Conservation (phyloP, 495 filamentous ascomycete genomes). For the Bombardia bombarda region DNA sequence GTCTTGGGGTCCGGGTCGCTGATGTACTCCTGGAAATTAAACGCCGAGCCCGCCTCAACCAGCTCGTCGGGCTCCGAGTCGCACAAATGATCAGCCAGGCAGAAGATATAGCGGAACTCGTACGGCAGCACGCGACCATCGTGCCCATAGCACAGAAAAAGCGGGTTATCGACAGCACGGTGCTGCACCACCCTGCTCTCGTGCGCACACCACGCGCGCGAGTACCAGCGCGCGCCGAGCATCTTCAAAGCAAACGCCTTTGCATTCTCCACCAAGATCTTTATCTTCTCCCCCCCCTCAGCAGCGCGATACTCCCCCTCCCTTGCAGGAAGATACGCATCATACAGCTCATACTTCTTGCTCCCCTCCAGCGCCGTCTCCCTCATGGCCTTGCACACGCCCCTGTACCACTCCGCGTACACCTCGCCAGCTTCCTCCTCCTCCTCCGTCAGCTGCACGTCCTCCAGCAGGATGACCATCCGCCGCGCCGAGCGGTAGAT, state of each 20-base stretch:
- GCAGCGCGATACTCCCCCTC: background rate
- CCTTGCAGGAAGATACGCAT: constrained; percentile 4
- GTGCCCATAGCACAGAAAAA: constrained; percentile 15
- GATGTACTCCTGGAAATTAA: background rate
- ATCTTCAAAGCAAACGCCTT: constrained; percentile 12
- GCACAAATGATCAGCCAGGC: constrained; percentile 2
- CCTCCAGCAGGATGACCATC: constrained; percentile 15
- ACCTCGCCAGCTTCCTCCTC: constrained; percentile 12
- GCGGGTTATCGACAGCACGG: constrained; percentile 10
- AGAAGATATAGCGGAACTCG: constrained; percentile 18
- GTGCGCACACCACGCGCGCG: constrained; percentile 21
- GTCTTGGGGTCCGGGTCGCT: constrained; percentile 6
- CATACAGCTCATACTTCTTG: constrained; percentile 5
- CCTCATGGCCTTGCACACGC: constrained; percentile 1
- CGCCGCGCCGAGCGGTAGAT: constrained; percentile 18
- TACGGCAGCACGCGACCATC: constrained; percentile 9
- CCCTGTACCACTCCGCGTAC: constrained; percentile 9
- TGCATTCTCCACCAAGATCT: no score
- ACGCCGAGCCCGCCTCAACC: background rate
- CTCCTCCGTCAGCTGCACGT: constrained; percentile 10
- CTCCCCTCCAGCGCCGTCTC: constrained; percentile 3
- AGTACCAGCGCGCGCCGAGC: constrained; percentile 13
- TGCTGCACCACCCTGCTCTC: constrained; percentile 14
- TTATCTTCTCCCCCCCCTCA: no score
- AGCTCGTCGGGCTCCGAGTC: background rate